These are phyloP conservation scores for Russula virescens DNA, from an alignment of 768 basidiomycete genomes.

Conservation along the genomic window DNA sequence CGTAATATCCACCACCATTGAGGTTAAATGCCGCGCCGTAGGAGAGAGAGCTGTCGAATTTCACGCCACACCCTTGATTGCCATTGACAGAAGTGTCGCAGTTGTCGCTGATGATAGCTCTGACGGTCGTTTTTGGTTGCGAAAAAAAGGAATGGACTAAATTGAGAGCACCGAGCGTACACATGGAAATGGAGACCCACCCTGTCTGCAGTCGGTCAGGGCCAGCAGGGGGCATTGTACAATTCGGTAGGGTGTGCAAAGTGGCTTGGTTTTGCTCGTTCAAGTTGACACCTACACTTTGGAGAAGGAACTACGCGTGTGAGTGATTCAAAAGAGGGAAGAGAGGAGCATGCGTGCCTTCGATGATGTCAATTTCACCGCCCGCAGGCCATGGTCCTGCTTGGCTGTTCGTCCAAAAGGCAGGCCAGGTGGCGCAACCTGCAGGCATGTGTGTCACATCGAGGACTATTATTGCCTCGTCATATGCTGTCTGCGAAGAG, in stretches of 20 bases:
- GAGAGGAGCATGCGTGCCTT: slow-evolving; percentile 35
- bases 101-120: slow-evolving; percentile 37
- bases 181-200: slow-evolving; percentile 29
- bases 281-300: slow-evolving; percentile 43
- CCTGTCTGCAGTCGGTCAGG: slow-evolving; percentile 38
- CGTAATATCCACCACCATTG: slow-evolving; percentile 57
- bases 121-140: slow-evolving; percentile 22
- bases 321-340: not conserved
- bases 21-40: slow-evolving; percentile 47
- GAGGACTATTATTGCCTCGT: slow-evolving; percentile 44
- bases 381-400: slow-evolving; percentile 52
- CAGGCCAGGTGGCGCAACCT: slow-evolving; percentile 59
- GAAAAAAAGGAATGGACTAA: too few relatives aligned
- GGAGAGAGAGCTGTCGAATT: slow-evolving; percentile 33
- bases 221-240: slow-evolving; percentile 35
- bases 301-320: not conserved
- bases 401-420: slow-evolving; percentile 52
- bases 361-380: slow-evolving; percentile 58
- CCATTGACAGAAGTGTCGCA: slow-evolving; percentile 47
- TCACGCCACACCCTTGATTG: slow-evolving; percentile 60
- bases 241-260: slow-evolving; percentile 48
- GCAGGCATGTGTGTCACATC: slow-evolving; percentile 56
- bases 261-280: slow-evolving; percentile 43
- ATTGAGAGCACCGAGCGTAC: not conserved
- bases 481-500: slow-evolving; percentile 39